Percentiles rank a stretch among this genome's conserved stretches.
Evolutionary conservation across 2,329 filamentous ascomycete genomes (phyloP).

Genomic region (Rhinocladiella mackenziei): DNA sequence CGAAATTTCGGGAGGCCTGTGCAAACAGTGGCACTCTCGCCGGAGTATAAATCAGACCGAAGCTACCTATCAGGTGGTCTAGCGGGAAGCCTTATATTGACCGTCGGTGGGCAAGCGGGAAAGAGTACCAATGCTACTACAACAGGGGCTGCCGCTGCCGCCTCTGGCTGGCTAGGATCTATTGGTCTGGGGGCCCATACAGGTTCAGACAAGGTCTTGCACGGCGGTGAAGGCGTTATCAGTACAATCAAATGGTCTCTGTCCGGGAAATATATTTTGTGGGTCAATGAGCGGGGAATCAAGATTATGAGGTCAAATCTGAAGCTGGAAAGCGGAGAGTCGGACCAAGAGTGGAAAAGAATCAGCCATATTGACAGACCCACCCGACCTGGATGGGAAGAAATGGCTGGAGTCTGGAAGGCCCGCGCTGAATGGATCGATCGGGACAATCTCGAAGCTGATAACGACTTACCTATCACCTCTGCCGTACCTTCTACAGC

Average conservation of each 20-base stretch:
- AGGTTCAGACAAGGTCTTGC: slow-evolving; percentile 80
- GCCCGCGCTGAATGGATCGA: slow-evolving; percentile 90
- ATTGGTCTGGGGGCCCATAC: slow-evolving; percentile 75
- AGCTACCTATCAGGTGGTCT: slow-evolving; percentile 88
- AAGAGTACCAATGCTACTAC: slow-evolving; percentile 81
- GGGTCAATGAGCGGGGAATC: slow-evolving; percentile 95
- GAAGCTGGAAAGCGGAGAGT: slow-evolving; percentile 69
- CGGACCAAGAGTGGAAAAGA: slow-evolving; percentile 86
- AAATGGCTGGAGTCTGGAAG: slow-evolving; percentile 96
- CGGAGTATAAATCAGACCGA: slow-evolving; percentile 84
- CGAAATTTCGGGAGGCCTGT: slow-evolving; percentile 92
- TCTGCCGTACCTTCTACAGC: slow-evolving; percentile 36
- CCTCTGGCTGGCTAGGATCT: slow-evolving; percentile 85
- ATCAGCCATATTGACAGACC: slow-evolving; percentile 90
- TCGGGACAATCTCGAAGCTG: slow-evolving; percentile 69
- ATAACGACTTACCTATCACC: slow-evolving; percentile 51
- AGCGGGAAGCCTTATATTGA: slow-evolving; percentile 82
- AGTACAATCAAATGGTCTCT: slow-evolving; percentile 92
- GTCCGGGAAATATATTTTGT: slow-evolving; percentile 86
- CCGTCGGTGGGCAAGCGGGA: slow-evolving; percentile 72
- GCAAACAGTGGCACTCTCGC: slow-evolving; percentile 87
- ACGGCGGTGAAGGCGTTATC: slow-evolving; percentile 88
- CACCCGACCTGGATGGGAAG: slow-evolving; percentile 82
- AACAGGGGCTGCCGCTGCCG: slow-evolving; percentile 75
- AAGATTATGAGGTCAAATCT: slow-evolving; percentile 94